phyloP scores from a whole-genome alignment of 2,329 filamentous ascomycete species.

The Claviceps digitariae region DNA sequence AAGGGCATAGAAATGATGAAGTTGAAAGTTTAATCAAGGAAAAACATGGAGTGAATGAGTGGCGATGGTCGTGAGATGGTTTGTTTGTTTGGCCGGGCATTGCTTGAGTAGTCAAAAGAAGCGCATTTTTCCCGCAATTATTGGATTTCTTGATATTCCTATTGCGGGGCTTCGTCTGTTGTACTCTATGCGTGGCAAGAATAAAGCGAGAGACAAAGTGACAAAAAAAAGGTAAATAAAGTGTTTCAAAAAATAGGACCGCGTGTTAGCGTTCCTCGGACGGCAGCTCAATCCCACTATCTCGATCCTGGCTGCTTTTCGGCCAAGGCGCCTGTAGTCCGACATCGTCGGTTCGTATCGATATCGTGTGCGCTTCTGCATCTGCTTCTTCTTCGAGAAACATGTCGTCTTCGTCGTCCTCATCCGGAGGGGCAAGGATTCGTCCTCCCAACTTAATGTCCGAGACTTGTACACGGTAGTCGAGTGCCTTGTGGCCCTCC shows the following conservation, averaged over 20 bases:
- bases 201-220: not conserved
- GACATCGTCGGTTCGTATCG: slow-evolving; percentile 12
- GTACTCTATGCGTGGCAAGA: not conserved
- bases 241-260: no score
- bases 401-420: slow-evolving; percentile 29
- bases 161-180: not conserved
- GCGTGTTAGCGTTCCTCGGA: slow-evolving; percentile 22
- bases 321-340: slow-evolving; percentile 18
- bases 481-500: slow-evolving; percentile 76
- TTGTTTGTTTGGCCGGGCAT: not conserved
- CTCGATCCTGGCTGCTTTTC: slow-evolving; percentile 32
- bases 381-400: slow-evolving; percentile 8
- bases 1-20: not conserved
- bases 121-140: not conserved
- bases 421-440: slow-evolving; percentile 56
- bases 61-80: not conserved
- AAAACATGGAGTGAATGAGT: slow-evolving; percentile 2
- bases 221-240: not conserved
- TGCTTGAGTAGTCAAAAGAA: not conserved
- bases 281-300: slow-evolving; percentile 38
- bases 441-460: slow-evolving; percentile 74
- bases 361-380: slow-evolving; percentile 10
- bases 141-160: not conserved
- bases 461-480: slow-evolving; percentile 63
- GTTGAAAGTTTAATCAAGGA: not conserved